phyloP scores from a whole-genome alignment of 2,329 filamentous ascomycete genomes.

The Ophiosphaerella narmari region DNA sequence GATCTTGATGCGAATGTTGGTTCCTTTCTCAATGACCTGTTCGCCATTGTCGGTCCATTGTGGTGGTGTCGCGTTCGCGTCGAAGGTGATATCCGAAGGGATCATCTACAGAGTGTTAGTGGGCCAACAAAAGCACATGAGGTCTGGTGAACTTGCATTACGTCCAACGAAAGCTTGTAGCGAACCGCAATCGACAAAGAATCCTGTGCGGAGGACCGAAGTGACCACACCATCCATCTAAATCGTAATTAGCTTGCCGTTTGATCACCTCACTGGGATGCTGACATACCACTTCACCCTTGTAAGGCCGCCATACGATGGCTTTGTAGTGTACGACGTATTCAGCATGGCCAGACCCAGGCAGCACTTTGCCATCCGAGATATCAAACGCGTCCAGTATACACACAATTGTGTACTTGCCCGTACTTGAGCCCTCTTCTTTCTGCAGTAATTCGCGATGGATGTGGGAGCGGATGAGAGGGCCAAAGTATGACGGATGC shows the following conservation, averaged over 20 bases:
- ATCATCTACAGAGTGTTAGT: slow-evolving; percentile 68
- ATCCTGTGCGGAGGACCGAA: slow-evolving; percentile 87
- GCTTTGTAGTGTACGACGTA: slow-evolving; percentile 95
- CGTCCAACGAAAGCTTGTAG: slow-evolving; percentile 79
- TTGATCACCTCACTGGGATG: neutral
- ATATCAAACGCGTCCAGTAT: slow-evolving; percentile 97
- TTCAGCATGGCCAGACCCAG: slow-evolving; percentile 87
- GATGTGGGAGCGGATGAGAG: slow-evolving; percentile 89
- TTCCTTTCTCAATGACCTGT: slow-evolving; percentile 89
- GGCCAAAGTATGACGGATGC: slow-evolving; percentile 95
- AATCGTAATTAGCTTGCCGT: slow-evolving; percentile 24
- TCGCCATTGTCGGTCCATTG: slow-evolving; percentile 96
- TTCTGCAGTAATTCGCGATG: slow-evolving; percentile 88
- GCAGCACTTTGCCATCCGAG: slow-evolving; percentile 88
- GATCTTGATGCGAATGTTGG: slow-evolving; percentile 91
- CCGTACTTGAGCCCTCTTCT: slow-evolving; percentile 93
- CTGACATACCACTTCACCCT: slow-evolving; percentile 86
- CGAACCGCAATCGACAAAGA: slow-evolving; percentile 84
- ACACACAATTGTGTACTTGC: slow-evolving; percentile 96
- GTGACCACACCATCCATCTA: slow-evolving; percentile 93
- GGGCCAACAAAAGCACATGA: slow-evolving; percentile 12
- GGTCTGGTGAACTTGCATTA: slow-evolving; percentile 62
- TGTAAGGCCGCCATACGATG: slow-evolving; percentile 97
- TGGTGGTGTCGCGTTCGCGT: slow-evolving; percentile 93
- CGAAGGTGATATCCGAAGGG: slow-evolving; percentile 88